A percentile compares a stretch with the other conserved stretches of the same genome.
phyloP scores from a whole-genome alignment of 1,139 yeast species.

The Chernovozyma sophiae-reginae region DNA sequence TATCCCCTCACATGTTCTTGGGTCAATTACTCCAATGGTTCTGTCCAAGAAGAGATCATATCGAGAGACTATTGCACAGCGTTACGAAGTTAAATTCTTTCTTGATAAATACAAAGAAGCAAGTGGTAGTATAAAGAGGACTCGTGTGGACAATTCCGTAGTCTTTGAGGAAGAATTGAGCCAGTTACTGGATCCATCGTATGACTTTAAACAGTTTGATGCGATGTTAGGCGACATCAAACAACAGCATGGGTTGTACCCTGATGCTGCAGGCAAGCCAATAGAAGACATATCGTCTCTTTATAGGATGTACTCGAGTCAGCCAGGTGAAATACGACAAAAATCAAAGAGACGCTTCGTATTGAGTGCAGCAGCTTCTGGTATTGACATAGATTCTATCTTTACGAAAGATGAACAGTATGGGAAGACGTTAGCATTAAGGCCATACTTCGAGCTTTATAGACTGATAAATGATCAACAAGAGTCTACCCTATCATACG shows the following conservation, averaged over 20 bases:
- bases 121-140: slow-evolving; percentile 21
- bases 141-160: slow-evolving; percentile 12
- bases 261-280: not conserved
- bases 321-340: slow-evolving; percentile 8
- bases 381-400: slow-evolving; percentile 41
- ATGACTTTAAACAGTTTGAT: slow-evolving; percentile 42
- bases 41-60: slow-evolving; percentile 29
- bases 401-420: slow-evolving; percentile 60
- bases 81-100: slow-evolving; percentile 63
- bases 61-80: slow-evolving; percentile 52
- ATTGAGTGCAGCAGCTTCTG: slow-evolving; percentile 48
- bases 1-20: slow-evolving; percentile 9
- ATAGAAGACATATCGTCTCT: slow-evolving; percentile 19
- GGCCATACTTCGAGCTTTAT: slow-evolving; percentile 47
- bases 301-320: slow-evolving; percentile 13
- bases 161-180: slow-evolving; percentile 18
- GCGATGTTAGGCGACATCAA: slow-evolving; percentile 29
- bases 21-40: slow-evolving; percentile 9
- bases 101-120: slow-evolving; percentile 43
- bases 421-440: slow-evolving; percentile 65
- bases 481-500: slow-evolving; percentile 32
- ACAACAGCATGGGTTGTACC: slow-evolving; percentile 17
- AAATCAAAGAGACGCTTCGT: slow-evolving; percentile 32
- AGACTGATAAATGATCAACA: slow-evolving; percentile 33
- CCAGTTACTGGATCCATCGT: slow-evolving; percentile 22